Percentiles rank a stretch among this genome's conserved stretches.
These are phyloP conservation scores for Ophiocordyceps polyrhachis-furcata DNA, from an alignment of 2,329 filamentous ascomycete species.

Conservation along the genomic window DNA sequence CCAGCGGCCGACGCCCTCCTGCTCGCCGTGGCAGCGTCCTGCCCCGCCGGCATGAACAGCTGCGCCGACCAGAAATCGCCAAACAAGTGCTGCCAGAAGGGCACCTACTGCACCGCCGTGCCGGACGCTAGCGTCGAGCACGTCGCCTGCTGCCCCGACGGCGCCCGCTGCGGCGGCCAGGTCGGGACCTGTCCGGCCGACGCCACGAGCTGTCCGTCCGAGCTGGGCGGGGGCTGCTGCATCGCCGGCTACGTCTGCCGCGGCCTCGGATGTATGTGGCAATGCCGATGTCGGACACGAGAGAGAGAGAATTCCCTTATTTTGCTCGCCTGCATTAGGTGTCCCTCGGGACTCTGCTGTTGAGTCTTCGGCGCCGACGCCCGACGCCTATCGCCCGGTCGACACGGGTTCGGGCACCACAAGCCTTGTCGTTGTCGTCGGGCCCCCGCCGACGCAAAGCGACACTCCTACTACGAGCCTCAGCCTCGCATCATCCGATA, in stretches of 20 bases:
- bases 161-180: slow-evolving; percentile 41
- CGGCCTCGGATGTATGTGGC: slow-evolving; percentile 47
- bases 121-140: slow-evolving; percentile 42
- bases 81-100: slow-evolving; percentile 54
- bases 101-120: slow-evolving; percentile 47
- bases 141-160: slow-evolving; percentile 58
- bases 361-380: background rate
- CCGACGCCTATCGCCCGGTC: background rate
- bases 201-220: slow-evolving; percentile 44
- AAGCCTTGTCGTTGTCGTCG: slow-evolving; percentile 2
- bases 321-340: background rate
- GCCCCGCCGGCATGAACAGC: slow-evolving; percentile 45
- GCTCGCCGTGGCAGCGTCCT: slow-evolving; percentile 27
- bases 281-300: background rate
- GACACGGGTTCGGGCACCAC: slow-evolving; percentile 1
- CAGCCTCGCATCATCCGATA: background rate
- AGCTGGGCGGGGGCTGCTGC: slow-evolving; percentile 57
- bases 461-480: slow-evolving; percentile 6
- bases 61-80: slow-evolving; percentile 47
- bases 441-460: background rate
- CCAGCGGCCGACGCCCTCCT: slow-evolving; percentile 7
- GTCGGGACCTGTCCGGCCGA: slow-evolving; percentile 43
- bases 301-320: background rate
- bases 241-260: slow-evolving; percentile 52
- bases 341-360: background rate